Evolutionary conservation across 2,329 filamentous ascomycete genomes (phyloP), one percentile per base, ranked within the genome.

Genomic region (Nothophaeocryptopus gaeumannii): DNA sequence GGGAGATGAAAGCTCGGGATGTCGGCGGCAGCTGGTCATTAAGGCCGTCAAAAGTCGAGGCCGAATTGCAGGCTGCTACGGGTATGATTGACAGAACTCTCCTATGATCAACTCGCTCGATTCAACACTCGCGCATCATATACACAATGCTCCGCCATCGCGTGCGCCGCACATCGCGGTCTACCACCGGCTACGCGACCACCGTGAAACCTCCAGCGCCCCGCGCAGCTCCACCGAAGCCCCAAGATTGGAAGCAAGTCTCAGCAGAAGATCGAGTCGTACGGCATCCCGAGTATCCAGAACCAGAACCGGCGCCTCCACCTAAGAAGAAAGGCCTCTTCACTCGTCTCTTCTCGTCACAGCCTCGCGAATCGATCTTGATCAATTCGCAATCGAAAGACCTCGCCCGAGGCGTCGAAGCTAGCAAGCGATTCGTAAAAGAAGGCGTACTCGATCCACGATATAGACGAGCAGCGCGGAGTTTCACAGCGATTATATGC

Each of bases 391-490:
- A 12, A 9, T 39, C 37, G 10, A 37, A 36, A 16, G 56, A 63
- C 48, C 47, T 50, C 8, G 53, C 43, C 15, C 53, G 61, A 34
- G 63, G 62, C 8, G 9, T 53, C 8, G 55, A 55, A 42, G 62
- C 63, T 13, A 47, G 60, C 13, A 47, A 48, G 20, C 46, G 51
- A 14, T 56, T 57, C 3, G 61, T 61, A 2, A 46, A 44, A 20
- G 54, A 56, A 20, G 64, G 64, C 31, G 47, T 58, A 1, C 51
- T 65, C 14, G 59, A 65, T 35, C 51, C 58, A 26, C 47, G 62
- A 34, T 67, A 67, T 51, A 55, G 51, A 29, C 32, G 50, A 12
- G 58, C 58, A 9, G 58, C 61, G 26, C 44, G 54, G 11, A 40
- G 53, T 13, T 54, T 61, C 13, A 60, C 54, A 7, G 53, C 55